phyloP scores from a whole-genome alignment of 2,329 filamentous ascomycete species.

The Paracorniculantispora psalliotae region DNA sequence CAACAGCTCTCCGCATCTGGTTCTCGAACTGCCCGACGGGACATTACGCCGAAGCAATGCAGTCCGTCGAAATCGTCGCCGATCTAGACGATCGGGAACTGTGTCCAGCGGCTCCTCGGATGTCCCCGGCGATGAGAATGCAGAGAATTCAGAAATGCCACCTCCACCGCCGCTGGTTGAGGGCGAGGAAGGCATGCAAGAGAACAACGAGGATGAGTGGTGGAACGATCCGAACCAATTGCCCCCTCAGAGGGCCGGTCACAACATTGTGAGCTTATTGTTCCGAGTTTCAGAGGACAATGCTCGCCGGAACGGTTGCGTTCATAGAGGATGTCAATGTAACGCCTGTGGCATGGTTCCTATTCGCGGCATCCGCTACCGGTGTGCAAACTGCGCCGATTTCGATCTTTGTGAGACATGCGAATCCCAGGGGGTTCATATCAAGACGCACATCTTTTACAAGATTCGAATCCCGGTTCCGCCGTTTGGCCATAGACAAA shows the following conservation, averaged over 20 bases:
- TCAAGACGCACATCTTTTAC: constrained; percentile 92
- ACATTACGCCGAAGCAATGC: constrained; percentile 63
- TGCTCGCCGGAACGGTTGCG: constrained; percentile 78
- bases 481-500: constrained; percentile 74
- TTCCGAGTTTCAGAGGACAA: constrained; percentile 95
- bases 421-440: constrained; percentile 72
- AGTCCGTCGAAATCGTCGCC: constrained; percentile 45
- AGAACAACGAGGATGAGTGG: constrained; percentile 46
- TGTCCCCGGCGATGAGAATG: constrained; percentile 42
- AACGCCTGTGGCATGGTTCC: constrained; percentile 84
- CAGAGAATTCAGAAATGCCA: constrained; percentile 25
- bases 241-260: constrained; percentile 52
- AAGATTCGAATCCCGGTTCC: constrained; percentile 89
- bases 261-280: constrained; percentile 78
- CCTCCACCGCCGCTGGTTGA: constrained; percentile 23
- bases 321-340: constrained; percentile 88
- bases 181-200: constrained; percentile 32
- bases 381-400: constrained; percentile 92
- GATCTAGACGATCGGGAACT: constrained; percentile 30
- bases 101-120: constrained; percentile 40
- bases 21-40: constrained; percentile 20
- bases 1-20: constrained; percentile 24
- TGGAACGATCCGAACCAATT: constrained; percentile 42
- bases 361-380: constrained; percentile 87
- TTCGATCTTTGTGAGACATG: constrained; percentile 94